phyloP scores from a whole-genome alignment of 495 filamentous ascomycete genomes.

The Parmelia sp. region DNA sequence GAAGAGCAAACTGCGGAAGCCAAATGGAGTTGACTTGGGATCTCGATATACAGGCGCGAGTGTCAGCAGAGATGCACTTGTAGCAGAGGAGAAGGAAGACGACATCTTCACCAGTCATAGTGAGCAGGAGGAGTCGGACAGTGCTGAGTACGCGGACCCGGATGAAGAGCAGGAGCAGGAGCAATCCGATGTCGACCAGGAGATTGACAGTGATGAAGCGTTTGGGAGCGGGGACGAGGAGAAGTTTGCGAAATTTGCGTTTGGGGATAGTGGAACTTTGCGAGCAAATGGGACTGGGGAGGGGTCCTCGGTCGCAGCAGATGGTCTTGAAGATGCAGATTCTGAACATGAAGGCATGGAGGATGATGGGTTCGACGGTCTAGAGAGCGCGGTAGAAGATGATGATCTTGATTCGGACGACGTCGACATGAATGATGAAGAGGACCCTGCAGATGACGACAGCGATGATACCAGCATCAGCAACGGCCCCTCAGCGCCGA shows the following conservation, averaged over 20 bases:
- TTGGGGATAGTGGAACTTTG: constrained; percentile 44
- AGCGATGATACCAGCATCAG: constrained; percentile 32
- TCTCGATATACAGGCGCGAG: constrained; percentile 75
- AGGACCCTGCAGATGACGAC: constrained; percentile 25
- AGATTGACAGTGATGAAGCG: constrained; percentile 59
- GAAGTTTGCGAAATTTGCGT: constrained; percentile 47
- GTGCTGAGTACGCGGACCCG: constrained; percentile 39
- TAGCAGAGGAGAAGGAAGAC: constrained; percentile 41
- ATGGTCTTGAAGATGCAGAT: constrained; percentile 14
- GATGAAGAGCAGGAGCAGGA: constrained; percentile 27
- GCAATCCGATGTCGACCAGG: constrained; percentile 38
- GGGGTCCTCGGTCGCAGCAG: neutral
- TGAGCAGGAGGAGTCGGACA: constrained; percentile 31
- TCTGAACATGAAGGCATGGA: constrained; percentile 24
- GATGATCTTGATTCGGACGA: constrained; percentile 18
- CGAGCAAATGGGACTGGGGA: constrained; percentile 1
- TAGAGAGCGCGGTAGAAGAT: constrained; percentile 19
- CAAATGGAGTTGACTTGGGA: constrained; percentile 57
- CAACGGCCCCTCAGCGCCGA: constrained; percentile 39
- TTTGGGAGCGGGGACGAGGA: constrained; percentile 56
- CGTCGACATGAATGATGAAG: constrained; percentile 28
- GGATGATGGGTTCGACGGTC: neutral
- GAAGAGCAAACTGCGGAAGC: constrained; percentile 78
- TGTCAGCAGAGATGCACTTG: constrained; percentile 66
- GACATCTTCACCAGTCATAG: constrained; percentile 26